phyloP scores from a whole-genome alignment of 768 basidiomycete species.

The Hygrophorus russula region DNA sequence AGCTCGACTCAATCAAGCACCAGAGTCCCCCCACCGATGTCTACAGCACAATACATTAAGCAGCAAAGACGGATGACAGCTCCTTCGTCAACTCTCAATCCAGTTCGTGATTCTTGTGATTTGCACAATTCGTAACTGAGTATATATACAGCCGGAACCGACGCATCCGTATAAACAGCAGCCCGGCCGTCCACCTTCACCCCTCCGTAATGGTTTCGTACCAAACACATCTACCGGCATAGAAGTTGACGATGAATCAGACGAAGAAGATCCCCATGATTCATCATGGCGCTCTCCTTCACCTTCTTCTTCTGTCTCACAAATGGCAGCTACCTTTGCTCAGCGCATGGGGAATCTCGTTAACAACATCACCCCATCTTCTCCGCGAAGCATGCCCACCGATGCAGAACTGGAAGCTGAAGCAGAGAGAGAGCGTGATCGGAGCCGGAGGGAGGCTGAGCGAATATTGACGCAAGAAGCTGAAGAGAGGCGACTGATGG shows the following conservation, averaged over 20 bases:
- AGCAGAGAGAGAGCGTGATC: constrained; percentile 66
- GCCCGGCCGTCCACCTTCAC: constrained; percentile 53
- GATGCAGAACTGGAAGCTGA: constrained; percentile 79
- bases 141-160: not conserved
- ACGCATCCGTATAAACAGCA: constrained; percentile 28
- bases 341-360: constrained; percentile 65
- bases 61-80: not conserved
- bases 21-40: too few species aligned
- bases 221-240: constrained; percentile 49
- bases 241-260: constrained; percentile 18
- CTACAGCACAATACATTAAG: too few species aligned
- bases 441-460: constrained; percentile 68
- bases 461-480: constrained; percentile 63
- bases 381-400: constrained; percentile 35
- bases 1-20: too few species aligned
- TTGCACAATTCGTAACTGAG: not conserved
- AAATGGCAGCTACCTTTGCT: constrained; percentile 64
- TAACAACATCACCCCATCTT: constrained; percentile 34
- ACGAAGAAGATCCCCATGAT: constrained; percentile 31
- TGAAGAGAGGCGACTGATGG: constrained; percentile 52
- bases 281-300: constrained; percentile 42
- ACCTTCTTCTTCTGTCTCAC: constrained; percentile 59
- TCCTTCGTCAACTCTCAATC: constrained; percentile 14
- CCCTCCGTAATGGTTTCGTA: constrained; percentile 53
- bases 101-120: constrained; percentile 16